phyloP scores from a whole-genome alignment of 768 basidiomycete genomes.

The Rickenella mellea region DNA sequence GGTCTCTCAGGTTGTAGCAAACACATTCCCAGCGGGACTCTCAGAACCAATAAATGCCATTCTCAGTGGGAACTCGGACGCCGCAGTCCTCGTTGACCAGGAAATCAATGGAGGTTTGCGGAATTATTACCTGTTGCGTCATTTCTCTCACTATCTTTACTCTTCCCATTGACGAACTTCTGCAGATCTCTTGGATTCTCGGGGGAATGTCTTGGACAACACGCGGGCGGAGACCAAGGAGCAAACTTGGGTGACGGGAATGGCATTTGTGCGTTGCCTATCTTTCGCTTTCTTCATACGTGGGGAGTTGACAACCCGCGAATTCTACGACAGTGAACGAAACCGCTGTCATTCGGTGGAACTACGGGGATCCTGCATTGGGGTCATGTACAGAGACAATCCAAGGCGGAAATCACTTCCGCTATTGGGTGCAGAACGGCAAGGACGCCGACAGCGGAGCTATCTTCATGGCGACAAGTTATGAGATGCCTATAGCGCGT shows the following conservation, averaged over 20 bases:
- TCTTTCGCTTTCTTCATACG: neutral
- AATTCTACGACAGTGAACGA: conserved; percentile 50
- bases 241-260: conserved; percentile 82
- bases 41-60: conserved; percentile 86
- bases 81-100: conserved; percentile 51
- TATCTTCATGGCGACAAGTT: conserved; percentile 67
- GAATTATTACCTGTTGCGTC: conserved; percentile 75
- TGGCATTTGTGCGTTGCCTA: conserved; percentile 44
- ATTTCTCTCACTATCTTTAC: neutral
- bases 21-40: conserved; percentile 59
- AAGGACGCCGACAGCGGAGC: conserved; percentile 53
- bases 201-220: conserved; percentile 79
- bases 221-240: conserved; percentile 53
- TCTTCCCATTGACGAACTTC: neutral
- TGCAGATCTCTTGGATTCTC: conserved; percentile 62
- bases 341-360: conserved; percentile 74
- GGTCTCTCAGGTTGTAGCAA: conserved; percentile 33
- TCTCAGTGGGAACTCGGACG: conserved; percentile 67
- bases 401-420: conserved; percentile 78
- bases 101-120: conserved; percentile 60
- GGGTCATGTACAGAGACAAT: conserved; percentile 84
- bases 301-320: conserved; percentile 1
- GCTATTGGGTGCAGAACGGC: conserved; percentile 84
- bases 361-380: conserved; percentile 72
- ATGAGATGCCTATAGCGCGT: conserved; percentile 60